Evolutionary conservation across 2,329 filamentous ascomycete species (phyloP), one percentile per base, ranked within the genome.

Genomic region (Penicillium aurantiogriseum): DNA sequence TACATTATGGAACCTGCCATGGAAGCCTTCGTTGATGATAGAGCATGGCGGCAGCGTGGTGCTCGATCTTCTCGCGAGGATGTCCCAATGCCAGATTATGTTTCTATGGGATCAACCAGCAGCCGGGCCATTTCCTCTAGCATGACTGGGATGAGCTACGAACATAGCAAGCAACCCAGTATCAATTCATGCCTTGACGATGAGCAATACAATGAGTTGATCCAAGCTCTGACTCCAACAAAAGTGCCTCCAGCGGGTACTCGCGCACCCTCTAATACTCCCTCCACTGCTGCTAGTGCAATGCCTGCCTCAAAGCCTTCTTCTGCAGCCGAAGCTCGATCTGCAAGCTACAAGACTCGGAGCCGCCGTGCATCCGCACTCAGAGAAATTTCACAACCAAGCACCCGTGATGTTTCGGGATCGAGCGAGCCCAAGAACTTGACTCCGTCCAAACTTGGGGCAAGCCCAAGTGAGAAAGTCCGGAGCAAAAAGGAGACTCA

Each of bases 81-180:
- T 59, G 62, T 79, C 17, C 75, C 78, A 27, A 82, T 82, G 80
- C 76, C 77, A 5, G 80, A 81, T 58, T 79, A 80, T 65, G 63
- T 67, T n/a, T 77, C 73, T 31, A 77, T 40, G 1, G 50, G 71
- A 47, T 75, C 74, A 10, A 66, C 68, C 25, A 71, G 71, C 61
- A 79, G 76, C 56, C 74, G 74, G 38, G 70, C 69, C 11, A 72
- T 76, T 40, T 78, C 36, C 6, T 39, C 77, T 27, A 73, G 69
- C 58, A 71, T 75, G 67, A 75, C 75, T 8, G 76, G 73, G 4
- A 61, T 75, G 54, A 78, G 75, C 56, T 74, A 75, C 48, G 73
- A 74, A 54, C 76, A 77, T 56, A 78, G 74, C 62, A 75, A 76
- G 52, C 71, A 75, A 25, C 70, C 74, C 19, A 76, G 70, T 50